Percentiles rank a stretch among this genome's conserved stretches.
Conservation (phyloP, 1,139 yeast genomes). For the Yamadazyma oceani region DNA sequence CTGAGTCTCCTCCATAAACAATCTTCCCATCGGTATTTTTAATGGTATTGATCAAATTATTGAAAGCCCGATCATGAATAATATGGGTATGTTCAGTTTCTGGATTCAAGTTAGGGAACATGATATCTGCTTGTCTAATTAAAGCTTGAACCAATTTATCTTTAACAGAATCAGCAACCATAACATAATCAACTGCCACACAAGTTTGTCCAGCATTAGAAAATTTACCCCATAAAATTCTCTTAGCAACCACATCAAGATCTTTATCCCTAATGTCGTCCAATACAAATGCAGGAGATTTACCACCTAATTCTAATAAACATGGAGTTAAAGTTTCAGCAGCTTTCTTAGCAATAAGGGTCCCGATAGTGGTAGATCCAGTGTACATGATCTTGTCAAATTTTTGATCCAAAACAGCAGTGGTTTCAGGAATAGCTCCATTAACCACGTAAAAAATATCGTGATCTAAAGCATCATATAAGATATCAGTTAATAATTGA, state of each 20-base stretch:
- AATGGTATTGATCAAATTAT: slow-evolving; percentile 48
- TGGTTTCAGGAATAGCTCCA: slow-evolving; percentile 75
- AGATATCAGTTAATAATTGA: slow-evolving; percentile 52
- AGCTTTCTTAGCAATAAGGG: slow-evolving; percentile 75
- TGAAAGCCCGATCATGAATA: slow-evolving; percentile 59
- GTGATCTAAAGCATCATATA: slow-evolving; percentile 54
- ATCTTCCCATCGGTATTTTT: slow-evolving; percentile 56
- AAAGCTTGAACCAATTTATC: slow-evolving; percentile 52
- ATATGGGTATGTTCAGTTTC: slow-evolving; percentile 59
- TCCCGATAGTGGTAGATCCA: slow-evolving; percentile 78
- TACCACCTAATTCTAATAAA: slow-evolving; percentile 89
- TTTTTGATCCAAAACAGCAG: slow-evolving; percentile 60
- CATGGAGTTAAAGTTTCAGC: slow-evolving; percentile 83
- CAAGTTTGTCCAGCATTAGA: slow-evolving; percentile 90
- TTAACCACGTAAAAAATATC: slow-evolving; percentile 61
- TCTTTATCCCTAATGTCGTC: slow-evolving; percentile 45
- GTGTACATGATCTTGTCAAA: slow-evolving; percentile 88
- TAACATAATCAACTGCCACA: slow-evolving; percentile 80
- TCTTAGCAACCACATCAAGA: slow-evolving; percentile 55
- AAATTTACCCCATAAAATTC: slow-evolving; percentile 78
- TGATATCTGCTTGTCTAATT: slow-evolving; percentile 37
- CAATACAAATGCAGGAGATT: slow-evolving; percentile 77
- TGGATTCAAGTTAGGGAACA: slow-evolving; percentile 29
- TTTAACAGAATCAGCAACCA: slow-evolving; percentile 61
- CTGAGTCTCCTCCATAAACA: slow-evolving; percentile 56